These are phyloP conservation scores for Ettlia oleoabundans DNA, from an alignment of 139 green algal species.

Conservation along the genomic window DNA sequence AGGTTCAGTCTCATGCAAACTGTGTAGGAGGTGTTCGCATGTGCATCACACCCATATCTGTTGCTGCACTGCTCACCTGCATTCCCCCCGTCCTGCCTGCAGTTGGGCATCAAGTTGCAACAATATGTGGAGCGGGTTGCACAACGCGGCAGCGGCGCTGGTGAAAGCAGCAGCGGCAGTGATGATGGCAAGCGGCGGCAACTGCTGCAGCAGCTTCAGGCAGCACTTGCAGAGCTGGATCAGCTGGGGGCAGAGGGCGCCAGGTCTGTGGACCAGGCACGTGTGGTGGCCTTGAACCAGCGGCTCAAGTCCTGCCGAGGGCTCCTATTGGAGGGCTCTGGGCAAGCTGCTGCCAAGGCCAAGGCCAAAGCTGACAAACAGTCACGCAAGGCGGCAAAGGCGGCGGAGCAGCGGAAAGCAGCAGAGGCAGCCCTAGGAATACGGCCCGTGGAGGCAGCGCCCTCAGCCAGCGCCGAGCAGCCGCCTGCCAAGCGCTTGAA, in stretches of 20 bases:
- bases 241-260: conserved; percentile 17
- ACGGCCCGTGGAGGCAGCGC: neutral
- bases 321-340: neutral
- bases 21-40: no score
- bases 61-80: neutral
- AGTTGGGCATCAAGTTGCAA: conserved; percentile 27
- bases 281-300: conserved; percentile 1
- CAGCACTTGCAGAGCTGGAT: conserved; percentile 22
- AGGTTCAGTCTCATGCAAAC: no score
- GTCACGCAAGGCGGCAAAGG: conserved; percentile 22
- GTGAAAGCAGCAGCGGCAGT: no score
- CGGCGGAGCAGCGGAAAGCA: neutral
- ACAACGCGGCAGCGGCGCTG: neutral
- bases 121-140: neutral
- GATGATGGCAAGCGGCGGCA: neutral
- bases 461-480: neutral
- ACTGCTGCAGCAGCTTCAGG: conserved; percentile 2
- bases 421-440: conserved; percentile 20
- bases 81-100: neutral
- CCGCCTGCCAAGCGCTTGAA: conserved; percentile 1
- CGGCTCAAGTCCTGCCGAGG: conserved; percentile 32
- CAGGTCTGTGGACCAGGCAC: conserved; percentile 1
- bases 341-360: conserved; percentile 3
- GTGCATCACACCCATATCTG: neutral
- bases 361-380: conserved; percentile 32